Evolutionary conservation across 2,329 filamentous ascomycete genomes (phyloP).

Genomic region (Paecilomyces sp.): DNA sequence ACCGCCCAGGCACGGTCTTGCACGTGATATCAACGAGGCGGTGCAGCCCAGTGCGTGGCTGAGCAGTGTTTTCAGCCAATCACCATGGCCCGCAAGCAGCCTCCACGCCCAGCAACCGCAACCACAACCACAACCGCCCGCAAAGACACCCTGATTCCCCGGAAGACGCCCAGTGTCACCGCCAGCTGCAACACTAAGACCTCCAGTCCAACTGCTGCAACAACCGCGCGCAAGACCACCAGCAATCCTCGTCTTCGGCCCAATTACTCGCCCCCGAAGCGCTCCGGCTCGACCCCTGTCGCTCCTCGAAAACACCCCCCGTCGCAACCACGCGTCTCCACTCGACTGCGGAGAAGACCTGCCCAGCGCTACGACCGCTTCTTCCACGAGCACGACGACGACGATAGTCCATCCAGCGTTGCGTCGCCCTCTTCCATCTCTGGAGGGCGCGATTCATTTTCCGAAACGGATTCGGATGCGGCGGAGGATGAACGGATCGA

Average conservation of each 20-base stretch:
- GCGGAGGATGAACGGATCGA: constrained; percentile 33
- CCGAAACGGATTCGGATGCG: constrained; percentile 24
- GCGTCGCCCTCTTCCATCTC: constrained; percentile 19
- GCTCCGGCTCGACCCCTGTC: neutral
- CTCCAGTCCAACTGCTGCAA: neutral
- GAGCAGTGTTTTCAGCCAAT: neutral
- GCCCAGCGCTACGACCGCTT: neutral
- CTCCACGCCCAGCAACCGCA: neutral
- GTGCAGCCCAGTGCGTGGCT: neutral
- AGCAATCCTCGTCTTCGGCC: constrained; percentile 1
- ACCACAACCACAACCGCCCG: neutral
- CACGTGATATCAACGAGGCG: neutral
- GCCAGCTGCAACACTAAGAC: neutral
- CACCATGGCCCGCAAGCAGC: neutral
- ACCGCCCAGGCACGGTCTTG: neutral
- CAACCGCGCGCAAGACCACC: neutral
- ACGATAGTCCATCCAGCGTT: constrained; percentile 2
- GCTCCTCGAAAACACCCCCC: neutral
- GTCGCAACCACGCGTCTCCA: constrained; percentile 3
- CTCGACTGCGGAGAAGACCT: constrained; percentile 3
- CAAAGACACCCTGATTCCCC: neutral
- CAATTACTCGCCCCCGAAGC: neutral
- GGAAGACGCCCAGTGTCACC: neutral
- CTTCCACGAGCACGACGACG: neutral
- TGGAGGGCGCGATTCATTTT: constrained; percentile 20